phyloP scores from a whole-genome alignment of 2,329 filamentous ascomycete genomes.

The Hypoxylon sp. region DNA sequence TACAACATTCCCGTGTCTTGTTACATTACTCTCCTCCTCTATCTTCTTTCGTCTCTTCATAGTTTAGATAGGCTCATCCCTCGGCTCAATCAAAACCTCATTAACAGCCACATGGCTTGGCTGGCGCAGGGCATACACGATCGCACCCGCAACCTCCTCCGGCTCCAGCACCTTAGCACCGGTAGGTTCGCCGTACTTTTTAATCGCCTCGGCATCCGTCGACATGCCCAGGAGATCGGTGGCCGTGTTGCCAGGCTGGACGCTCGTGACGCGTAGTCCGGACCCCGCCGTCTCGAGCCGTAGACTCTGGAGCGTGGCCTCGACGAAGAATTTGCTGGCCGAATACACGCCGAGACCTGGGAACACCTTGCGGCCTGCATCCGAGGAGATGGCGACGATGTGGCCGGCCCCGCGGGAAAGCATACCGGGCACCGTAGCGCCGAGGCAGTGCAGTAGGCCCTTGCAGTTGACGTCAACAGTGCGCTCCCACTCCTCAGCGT shows the following conservation, averaged over 20 bases:
- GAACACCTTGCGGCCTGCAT: constrained; percentile 86
- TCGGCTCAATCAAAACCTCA: constrained; percentile 83
- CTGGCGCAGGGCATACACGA: constrained; percentile 81
- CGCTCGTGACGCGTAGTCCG: constrained; percentile 78
- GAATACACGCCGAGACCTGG: constrained; percentile 86
- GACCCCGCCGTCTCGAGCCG: constrained; percentile 82
- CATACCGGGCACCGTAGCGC: constrained; percentile 79
- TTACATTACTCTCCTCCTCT: background rate
- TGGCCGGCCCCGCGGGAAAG: constrained; percentile 73
- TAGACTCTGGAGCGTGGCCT: constrained; percentile 82
- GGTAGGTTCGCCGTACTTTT: constrained; percentile 82
- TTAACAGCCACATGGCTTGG: constrained; percentile 84
- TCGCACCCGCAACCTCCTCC: constrained; percentile 78
- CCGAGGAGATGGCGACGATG: constrained; percentile 85
- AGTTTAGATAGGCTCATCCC: constrained; percentile 78
- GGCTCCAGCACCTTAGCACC: constrained; percentile 82
- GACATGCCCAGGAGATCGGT: constrained; percentile 82
- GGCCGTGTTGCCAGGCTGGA: constrained; percentile 83
- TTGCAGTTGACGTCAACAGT: constrained; percentile 92
- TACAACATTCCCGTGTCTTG: background rate
- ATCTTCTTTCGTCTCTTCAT: constrained; percentile 1
- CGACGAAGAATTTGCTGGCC: constrained; percentile 87
- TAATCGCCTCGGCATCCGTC: constrained; percentile 80
- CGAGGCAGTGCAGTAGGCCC: constrained; percentile 80
- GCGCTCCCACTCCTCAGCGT: constrained; percentile 82